A percentile compares a stretch with the other conserved stretches of the same genome.
Conservation (phyloP, 176 grass and related monocot species). For the Microstegium vimineum region DNA sequence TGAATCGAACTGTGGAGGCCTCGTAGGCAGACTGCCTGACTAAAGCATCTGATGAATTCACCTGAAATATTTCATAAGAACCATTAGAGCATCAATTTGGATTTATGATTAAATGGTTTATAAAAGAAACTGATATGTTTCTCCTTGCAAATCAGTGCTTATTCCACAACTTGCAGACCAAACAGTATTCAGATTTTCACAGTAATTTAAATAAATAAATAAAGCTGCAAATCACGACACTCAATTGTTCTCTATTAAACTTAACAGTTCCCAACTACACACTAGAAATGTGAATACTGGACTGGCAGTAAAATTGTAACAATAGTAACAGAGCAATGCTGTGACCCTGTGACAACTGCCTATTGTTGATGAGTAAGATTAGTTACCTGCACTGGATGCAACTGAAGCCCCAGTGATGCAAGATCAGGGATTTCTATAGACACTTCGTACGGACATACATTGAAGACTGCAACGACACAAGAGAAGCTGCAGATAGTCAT, state of each 20-base stretch:
- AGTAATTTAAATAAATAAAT: background rate
- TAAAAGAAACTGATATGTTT: background rate
- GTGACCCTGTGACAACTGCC: background rate
- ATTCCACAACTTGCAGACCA: background rate
- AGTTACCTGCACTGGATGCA: slow-evolving; percentile 83
- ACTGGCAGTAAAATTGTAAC: background rate
- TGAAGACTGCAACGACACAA: slow-evolving; percentile 56
- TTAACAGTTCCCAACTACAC: background rate
- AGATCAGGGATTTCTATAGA: slow-evolving; percentile 53
- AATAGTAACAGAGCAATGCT: background rate
- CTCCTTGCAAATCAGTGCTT: background rate
- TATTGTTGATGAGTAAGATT: background rate
- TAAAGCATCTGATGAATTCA: slow-evolving; percentile 56
- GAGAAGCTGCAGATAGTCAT: slow-evolving; percentile 54
- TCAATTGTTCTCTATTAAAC: background rate
- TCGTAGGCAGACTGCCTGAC: slow-evolving; percentile 46
- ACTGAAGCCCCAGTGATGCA: slow-evolving; percentile 45
- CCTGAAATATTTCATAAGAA: slow-evolving; percentile 31
- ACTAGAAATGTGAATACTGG: background rate
- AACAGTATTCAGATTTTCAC: background rate
- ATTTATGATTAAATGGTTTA: background rate
- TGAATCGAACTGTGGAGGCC: slow-evolving; percentile 36
- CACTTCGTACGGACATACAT: slow-evolving; percentile 56
- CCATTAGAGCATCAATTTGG: background rate
- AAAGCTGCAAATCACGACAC: background rate